Evolutionary conservation across 805 yeast genomes (phyloP), one percentile per base, ranked within the genome.

Genomic region (Lachancea sp.): DNA sequence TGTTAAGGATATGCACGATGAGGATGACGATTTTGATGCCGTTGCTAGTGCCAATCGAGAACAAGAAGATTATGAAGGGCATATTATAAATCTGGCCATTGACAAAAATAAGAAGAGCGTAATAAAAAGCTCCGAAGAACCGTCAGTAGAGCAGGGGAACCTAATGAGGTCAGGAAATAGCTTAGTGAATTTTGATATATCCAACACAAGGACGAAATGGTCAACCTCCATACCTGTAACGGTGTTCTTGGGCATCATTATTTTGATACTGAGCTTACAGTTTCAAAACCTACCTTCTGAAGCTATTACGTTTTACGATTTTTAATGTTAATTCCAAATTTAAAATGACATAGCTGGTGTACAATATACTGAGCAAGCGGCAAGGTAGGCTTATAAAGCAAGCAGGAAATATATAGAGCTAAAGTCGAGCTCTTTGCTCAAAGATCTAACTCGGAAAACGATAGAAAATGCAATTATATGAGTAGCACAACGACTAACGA

Each of bases 1-100:
- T 2, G 72, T 83, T 2, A 63, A 78, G n/a, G 87, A 80, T 52
- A 70, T 68, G 38, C 79, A 74, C 44, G 40, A 34, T 26, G 30
- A 28, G 21, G 34, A 19, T 16, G 31, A 34, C 12, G 36, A 26
- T 19, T 26, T 26, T 15, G 21, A 22, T 11, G 36, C 40, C 7
- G 11, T 37, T 9, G 5, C 15, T 9, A 22, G 16, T 8, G 34
- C 11, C 17, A 4, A 19, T 28, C 29, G 28, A 33, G 34, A 28
- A 29, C 12, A 23, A n/a, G 48, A 45, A 16, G 41, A 41, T 8
- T 36, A 41, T 6, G 39, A 25, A 9, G 48, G 44, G 12, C 45
- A 45, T 22, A 41, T 49, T 30, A 30, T 51, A 23, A 45, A 48
- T 30, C 33, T 51, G 28, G 55, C 55, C 6, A 33, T 36, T 36